Evolutionary conservation across 768 basidiomycete species (phyloP), one percentile per base, ranked within the genome.

Genomic region (Amanita jacksonii): DNA sequence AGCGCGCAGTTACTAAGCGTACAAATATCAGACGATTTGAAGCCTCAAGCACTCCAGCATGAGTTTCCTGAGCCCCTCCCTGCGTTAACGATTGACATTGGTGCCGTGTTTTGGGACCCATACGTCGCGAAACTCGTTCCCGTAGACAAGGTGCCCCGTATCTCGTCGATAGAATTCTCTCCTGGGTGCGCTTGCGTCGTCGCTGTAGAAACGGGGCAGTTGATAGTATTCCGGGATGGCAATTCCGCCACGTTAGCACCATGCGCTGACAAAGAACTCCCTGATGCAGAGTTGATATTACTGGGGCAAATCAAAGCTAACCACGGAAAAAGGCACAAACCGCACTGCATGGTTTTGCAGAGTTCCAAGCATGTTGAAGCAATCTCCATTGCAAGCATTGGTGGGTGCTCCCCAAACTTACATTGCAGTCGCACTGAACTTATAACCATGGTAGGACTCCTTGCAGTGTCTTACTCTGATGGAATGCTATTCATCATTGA

Each of bases 351-450:
- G 48, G 58, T 90, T 24, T 61, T 64, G 57, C 75, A 27, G 60
- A 62, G 18, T 3, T 18, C 34, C 65, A 64, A 42, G 76, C 62
- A 65, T 1, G 65, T 77, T 3, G 67, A 71, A 4, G 68, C 74
- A 15, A 76, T 71, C 54, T 77, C 82, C 5, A 58, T 86, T 9
- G 81, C 81, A 8, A 81, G 89, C 56, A 74, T 86, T 38, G 90
- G 90, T 83, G 47, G 54, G 72, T 24, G 9, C 27, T 6, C 7
- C 6, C 12, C 27, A 28, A 12, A 28, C n/a, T n/a, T 19, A 16
- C 12, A 32, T 27, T 49, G 25, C 23, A 22, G 16, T 8, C 28
- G 24, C 16, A 18, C 12, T 31, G 16, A 5, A n/a, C 33, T 49
- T 35, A 43, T 40, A 47, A 27, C n/a, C 40, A 18, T 24, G 8